These are phyloP conservation scores for Backusella macrospora DNA, from an alignment of 192 early-diverging fungal species.

Conservation along the genomic window DNA sequence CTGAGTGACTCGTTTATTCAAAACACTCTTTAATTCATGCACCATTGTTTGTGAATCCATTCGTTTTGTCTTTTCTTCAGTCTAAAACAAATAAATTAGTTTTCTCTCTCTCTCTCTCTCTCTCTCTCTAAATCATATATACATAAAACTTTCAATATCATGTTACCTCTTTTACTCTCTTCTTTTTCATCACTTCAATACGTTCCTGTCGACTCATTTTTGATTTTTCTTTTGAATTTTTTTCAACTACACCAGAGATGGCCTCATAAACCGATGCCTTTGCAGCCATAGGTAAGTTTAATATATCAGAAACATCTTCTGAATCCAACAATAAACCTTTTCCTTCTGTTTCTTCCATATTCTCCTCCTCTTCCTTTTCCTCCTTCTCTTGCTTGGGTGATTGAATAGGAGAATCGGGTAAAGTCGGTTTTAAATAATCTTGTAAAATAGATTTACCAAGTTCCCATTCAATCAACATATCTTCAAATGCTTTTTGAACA, in stretches of 20 bases:
- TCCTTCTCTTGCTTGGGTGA: neutral
- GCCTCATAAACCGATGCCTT: constrained; percentile 56
- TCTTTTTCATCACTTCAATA: constrained; percentile 46
- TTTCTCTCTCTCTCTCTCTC: neutral
- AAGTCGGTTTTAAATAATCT: constrained; percentile 40
- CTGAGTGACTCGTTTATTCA: constrained; percentile 41
- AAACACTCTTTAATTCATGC: constrained; percentile 58
- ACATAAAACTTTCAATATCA: neutral
- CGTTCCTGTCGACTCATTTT: constrained; percentile 51
- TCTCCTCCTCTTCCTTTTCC: constrained; percentile 26
- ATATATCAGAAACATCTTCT: constrained; percentile 31
- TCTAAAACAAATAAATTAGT: constrained; percentile 16
- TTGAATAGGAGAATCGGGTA: neutral
- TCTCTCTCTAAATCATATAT: neutral
- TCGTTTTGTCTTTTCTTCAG: constrained; percentile 26
- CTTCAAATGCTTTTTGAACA: constrained; percentile 48
- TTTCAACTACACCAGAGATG: constrained; percentile 33
- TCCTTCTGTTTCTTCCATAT: constrained; percentile 36
- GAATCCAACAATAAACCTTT: constrained; percentile 3
- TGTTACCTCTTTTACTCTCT: constrained; percentile 48
- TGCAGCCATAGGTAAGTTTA: constrained; percentile 36
- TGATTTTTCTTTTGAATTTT: neutral
- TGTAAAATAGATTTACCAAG: constrained; percentile 47
- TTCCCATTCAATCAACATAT: constrained; percentile 58
- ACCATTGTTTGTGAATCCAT: constrained; percentile 56